These are phyloP conservation scores for Chytriomyces hyalinus DNA, from an alignment of 192 early-diverging fungal species.

Conservation along the genomic window DNA sequence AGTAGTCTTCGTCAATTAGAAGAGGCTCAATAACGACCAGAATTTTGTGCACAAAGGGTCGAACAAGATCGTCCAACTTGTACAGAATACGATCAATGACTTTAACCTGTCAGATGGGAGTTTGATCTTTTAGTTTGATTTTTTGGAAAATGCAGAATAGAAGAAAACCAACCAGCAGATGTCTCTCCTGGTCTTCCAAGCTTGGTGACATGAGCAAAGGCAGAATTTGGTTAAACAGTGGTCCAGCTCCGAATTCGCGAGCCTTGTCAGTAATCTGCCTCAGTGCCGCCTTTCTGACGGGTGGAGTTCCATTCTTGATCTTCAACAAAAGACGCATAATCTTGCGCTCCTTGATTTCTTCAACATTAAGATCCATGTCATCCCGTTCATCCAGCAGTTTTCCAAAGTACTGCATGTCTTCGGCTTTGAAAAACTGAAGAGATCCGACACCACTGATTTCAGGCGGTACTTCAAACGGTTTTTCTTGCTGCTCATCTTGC, in stretches of 20 bases:
- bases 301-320: slow-evolving; percentile 98
- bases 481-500: slow-evolving; percentile 71
- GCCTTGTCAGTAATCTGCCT: slow-evolving; percentile 97
- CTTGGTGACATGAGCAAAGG: slow-evolving; percentile 96
- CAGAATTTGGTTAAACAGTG: slow-evolving; percentile 95
- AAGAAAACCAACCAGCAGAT: slow-evolving; percentile 74
- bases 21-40: slow-evolving; percentile 98
- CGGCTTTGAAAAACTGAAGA: slow-evolving; percentile 92
- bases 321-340: slow-evolving; percentile 94
- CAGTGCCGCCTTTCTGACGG: slow-evolving; percentile 89
- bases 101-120: slow-evolving; percentile 53
- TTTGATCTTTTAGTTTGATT: background rate
- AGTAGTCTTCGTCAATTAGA: slow-evolving; percentile 97
- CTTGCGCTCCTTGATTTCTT: slow-evolving; percentile 92
- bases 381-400: slow-evolving; percentile 80
- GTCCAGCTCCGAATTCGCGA: slow-evolving; percentile 88
- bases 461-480: slow-evolving; percentile 69
- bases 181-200: slow-evolving; percentile 97
- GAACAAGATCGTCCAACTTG: slow-evolving; percentile 94
- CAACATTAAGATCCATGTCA: slow-evolving; percentile 79
- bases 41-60: slow-evolving; percentile 97
- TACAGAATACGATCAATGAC: slow-evolving; percentile 96
- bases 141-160: background rate
- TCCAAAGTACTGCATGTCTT: slow-evolving; percentile 98
- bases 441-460: slow-evolving; percentile 87